phyloP scores from a whole-genome alignment of 345 rosid species.

The Aquilaria sinensis region DNA sequence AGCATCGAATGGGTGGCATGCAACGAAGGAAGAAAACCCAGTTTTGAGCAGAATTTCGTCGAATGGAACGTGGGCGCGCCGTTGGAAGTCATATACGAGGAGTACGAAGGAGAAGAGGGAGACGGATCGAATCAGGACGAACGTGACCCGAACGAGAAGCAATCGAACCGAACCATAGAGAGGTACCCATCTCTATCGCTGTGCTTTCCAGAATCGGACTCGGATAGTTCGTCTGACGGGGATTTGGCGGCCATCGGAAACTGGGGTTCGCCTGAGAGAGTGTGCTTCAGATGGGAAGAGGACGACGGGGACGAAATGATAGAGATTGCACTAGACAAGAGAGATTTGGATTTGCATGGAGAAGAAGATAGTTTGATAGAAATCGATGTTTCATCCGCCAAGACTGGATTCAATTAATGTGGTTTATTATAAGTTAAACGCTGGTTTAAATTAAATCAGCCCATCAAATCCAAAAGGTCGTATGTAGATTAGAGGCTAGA shows the following conservation, averaged over 20 bases:
- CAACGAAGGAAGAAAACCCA: constrained; percentile 1
- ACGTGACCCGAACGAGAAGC: constrained; percentile 7
- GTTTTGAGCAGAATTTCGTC: constrained; percentile 34
- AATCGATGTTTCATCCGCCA: constrained; percentile 48
- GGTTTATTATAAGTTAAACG: too few species aligned
- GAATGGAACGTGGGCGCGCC: constrained; percentile 85
- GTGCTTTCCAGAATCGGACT: constrained; percentile 59
- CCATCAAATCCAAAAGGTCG: too few species aligned
- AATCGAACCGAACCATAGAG: constrained; percentile 20
- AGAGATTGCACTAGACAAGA: constrained; percentile 54
- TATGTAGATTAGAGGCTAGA: neutral
- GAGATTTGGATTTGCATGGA: constrained; percentile 31
- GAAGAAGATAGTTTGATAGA: constrained; percentile 77
- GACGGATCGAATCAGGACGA: constrained; percentile 18
- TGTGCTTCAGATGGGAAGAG: constrained; percentile 42
- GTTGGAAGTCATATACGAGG: constrained; percentile 75
- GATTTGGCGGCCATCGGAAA: constrained; percentile 22
- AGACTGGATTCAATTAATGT: neutral
- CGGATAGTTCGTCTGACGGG: constrained; percentile 44
- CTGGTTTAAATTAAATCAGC: too few species aligned
- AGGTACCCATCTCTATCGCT: constrained; percentile 46
- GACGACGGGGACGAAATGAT: constrained; percentile 60
- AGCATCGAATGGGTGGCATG: constrained; percentile 16
- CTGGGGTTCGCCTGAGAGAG: constrained; percentile 34
- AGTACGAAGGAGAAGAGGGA: constrained; percentile 42